Conservation (phyloP, 2,329 filamentous ascomycete species). For the Ustilaginoidea virens region DNA sequence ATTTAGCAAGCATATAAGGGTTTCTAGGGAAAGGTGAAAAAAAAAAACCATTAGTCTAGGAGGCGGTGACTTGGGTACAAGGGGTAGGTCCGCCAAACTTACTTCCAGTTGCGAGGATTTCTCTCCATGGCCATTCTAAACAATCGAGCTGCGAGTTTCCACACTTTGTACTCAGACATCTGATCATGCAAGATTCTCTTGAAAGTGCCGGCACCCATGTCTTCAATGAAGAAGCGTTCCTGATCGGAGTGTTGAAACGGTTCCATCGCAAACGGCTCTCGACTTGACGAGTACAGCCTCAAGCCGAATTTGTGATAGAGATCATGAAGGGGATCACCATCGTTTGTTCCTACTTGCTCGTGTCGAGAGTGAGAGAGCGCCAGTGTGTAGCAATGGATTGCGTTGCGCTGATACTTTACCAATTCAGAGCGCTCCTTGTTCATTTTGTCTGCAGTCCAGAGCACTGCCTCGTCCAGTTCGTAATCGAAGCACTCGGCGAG, state of each 20-base stretch:
- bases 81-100: too few relatives aligned
- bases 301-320: constrained; percentile 46
- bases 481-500: constrained; percentile 78
- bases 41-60: too few relatives aligned
- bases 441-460: constrained; percentile 84
- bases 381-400: constrained; percentile 65
- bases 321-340: constrained; percentile 39
- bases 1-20: constrained; percentile 45
- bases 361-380: constrained; percentile 39
- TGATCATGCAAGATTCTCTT: constrained; percentile 36
- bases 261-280: constrained; percentile 48
- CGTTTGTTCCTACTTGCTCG: constrained; percentile 25
- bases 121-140: constrained; percentile 40
- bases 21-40: too few relatives aligned
- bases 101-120: constrained; percentile 42
- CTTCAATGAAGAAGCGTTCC: constrained; percentile 40
- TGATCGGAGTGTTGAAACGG: constrained; percentile 41
- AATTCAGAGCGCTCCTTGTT: constrained; percentile 68
- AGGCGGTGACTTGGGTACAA: too few relatives aligned
- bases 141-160: constrained; percentile 42
- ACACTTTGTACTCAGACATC: constrained; percentile 44
- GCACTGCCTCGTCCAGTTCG: constrained; percentile 71
- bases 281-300: constrained; percentile 45
- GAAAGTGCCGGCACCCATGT: constrained; percentile 32
- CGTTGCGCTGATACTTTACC: constrained; percentile 58